Percentiles rank a stretch among this genome's conserved stretches.
Evolutionary conservation across 768 basidiomycete species (phyloP).

Genomic region (Tulasnella sp.): DNA sequence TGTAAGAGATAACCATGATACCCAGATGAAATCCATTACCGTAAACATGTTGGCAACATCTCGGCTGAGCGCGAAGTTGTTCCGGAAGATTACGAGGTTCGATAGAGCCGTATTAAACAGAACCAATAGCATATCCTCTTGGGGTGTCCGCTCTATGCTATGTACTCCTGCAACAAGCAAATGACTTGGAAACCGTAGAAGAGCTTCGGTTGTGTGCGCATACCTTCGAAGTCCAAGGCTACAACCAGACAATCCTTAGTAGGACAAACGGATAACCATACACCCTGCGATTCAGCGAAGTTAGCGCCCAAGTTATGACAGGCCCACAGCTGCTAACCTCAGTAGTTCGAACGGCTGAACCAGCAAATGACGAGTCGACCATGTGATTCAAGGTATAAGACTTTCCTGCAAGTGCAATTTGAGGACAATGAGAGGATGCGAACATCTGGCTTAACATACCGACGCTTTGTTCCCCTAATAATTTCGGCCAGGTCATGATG

Average conservation of each 20-base stretch:
- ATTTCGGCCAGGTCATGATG: not conserved
- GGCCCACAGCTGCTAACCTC: slow-evolving; percentile 17
- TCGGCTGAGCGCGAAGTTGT: slow-evolving; percentile 15
- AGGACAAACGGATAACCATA: slow-evolving; percentile 17
- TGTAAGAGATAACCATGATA: not conserved
- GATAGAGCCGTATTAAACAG: slow-evolving; percentile 18
- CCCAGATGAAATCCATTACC: not conserved
- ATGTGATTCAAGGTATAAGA: slow-evolving; percentile 53
- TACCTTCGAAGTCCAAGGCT: slow-evolving; percentile 20
- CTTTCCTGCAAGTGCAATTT: slow-evolving; percentile 32
- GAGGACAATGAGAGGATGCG: not conserved
- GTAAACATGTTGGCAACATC: slow-evolving; percentile 17
- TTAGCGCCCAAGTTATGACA: not conserved
- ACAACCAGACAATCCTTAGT: slow-evolving; percentile 13
- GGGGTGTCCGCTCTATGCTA: slow-evolving; percentile 10
- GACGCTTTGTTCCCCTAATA: slow-evolving; percentile 51
- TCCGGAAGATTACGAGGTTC: slow-evolving; percentile 18
- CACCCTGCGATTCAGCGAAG: not conserved
- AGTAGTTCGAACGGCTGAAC: slow-evolving; percentile 47
- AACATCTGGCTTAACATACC: slow-evolving; percentile 28
- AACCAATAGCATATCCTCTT: slow-evolving; percentile 17
- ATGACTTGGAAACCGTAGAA: not conserved
- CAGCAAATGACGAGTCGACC: slow-evolving; percentile 56
- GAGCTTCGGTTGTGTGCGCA: not conserved
- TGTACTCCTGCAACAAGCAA: not conserved